These are phyloP conservation scores for Leccinum imitatum DNA, from an alignment of 768 basidiomycete genomes.

Conservation along the genomic window DNA sequence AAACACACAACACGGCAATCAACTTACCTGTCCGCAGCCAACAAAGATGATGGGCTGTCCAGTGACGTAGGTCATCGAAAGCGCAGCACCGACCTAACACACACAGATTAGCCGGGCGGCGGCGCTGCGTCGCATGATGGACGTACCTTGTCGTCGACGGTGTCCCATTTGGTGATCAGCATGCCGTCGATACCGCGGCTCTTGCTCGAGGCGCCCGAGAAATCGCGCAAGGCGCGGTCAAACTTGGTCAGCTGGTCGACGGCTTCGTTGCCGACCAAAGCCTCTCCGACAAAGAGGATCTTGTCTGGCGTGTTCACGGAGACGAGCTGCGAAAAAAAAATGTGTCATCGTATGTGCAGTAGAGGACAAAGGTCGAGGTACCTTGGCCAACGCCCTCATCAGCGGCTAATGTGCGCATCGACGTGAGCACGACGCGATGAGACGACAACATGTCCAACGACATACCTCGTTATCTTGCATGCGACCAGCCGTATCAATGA, in stretches of 20 bases:
- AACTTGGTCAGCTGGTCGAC: constrained; percentile 98
- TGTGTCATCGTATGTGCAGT: constrained; percentile 1
- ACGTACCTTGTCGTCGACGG: constrained; percentile 91
- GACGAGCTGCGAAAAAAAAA: constrained; percentile 59
- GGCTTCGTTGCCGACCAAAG: constrained; percentile 97
- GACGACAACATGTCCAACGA: background rate
- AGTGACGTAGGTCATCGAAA: constrained; percentile 99
- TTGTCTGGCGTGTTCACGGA: constrained; percentile 94
- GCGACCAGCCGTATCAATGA: constrained; percentile 96
- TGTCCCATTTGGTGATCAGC: constrained; percentile 99
- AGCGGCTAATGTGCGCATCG: constrained; percentile 57
- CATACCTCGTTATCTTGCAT: constrained; percentile 99
- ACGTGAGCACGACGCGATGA: background rate
- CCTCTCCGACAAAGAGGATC: constrained; percentile 97
- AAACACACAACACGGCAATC: background rate
- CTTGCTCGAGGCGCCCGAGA: constrained; percentile 70
- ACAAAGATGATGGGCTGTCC: constrained; percentile 99
- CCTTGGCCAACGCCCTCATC: constrained; percentile 98
- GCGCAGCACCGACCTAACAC: constrained; percentile 87
- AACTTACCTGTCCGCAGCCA: constrained; percentile 89
- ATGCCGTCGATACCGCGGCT: constrained; percentile 97
- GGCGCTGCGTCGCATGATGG: background rate
- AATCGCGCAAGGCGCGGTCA: constrained; percentile 90
- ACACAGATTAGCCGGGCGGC: constrained; percentile 4
- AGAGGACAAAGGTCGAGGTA: constrained; percentile 26